Percentiles rank a stretch among this genome's conserved stretches.
Conservation (phyloP, 768 basidiomycete genomes). For the Lentinula guzmanii region DNA sequence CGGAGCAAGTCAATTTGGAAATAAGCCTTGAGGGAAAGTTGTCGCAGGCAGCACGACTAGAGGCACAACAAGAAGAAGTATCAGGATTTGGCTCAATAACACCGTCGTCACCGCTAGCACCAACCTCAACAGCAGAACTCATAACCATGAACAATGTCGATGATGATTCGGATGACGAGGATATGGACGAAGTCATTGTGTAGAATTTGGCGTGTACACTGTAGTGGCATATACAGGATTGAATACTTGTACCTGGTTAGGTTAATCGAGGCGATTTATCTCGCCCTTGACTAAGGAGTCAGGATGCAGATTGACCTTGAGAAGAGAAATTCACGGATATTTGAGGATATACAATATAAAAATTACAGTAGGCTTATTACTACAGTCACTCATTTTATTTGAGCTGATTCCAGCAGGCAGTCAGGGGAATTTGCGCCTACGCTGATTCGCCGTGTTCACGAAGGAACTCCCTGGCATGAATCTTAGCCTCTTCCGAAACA, state of each 20-base stretch:
- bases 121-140: neutral
- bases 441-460: neutral
- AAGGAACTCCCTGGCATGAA: constrained; percentile 7
- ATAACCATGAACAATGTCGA: neutral
- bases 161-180: constrained; percentile 6
- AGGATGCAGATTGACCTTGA: too few species aligned
- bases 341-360: too few species aligned
- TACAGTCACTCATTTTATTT: too few species aligned
- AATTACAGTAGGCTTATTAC: too few species aligned
- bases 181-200: constrained; percentile 5
- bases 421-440: neutral
- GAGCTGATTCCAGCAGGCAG: too few species aligned
- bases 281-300: too few species aligned
- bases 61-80: neutral
- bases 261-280: too few species aligned
- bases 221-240: neutral
- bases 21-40: neutral
- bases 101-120: neutral
- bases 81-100: too few species aligned
- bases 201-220: neutral
- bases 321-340: too few species aligned
- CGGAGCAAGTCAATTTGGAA: neutral
- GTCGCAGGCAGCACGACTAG: neutral
- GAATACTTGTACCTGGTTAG: too few species aligned
- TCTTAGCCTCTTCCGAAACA: constrained; percentile 8